phyloP scores from a whole-genome alignment of 1,139 yeast species.

The Kodamaea sp. region DNA sequence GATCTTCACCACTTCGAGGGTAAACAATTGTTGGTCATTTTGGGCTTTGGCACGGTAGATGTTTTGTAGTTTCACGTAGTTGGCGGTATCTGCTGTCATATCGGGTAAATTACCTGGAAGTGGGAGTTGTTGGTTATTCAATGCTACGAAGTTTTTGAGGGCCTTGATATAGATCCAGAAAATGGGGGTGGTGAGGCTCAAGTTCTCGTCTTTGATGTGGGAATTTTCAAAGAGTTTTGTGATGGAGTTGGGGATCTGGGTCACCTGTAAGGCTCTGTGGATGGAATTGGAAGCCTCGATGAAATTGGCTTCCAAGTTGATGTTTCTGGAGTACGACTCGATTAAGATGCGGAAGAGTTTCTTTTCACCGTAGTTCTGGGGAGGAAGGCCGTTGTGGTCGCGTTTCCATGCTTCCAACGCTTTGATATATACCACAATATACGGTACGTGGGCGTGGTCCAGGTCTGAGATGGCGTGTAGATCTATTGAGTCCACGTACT shows the following conservation, averaged over 20 bases:
- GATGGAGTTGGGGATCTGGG: slow-evolving; percentile 42
- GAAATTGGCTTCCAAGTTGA: slow-evolving; percentile 57
- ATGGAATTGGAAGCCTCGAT: slow-evolving; percentile 64
- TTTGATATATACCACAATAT: slow-evolving; percentile 62
- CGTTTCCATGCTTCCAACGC: slow-evolving; percentile 49
- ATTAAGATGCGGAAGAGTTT: slow-evolving; percentile 46
- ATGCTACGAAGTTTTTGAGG: slow-evolving; percentile 48
- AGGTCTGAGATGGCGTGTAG: slow-evolving; percentile 47
- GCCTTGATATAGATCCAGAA: slow-evolving; percentile 70
- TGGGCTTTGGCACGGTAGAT: slow-evolving; percentile 60
- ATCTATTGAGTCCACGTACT: slow-evolving; percentile 53
- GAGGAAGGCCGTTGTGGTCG: slow-evolving; percentile 33
- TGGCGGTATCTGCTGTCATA: slow-evolving; percentile 77
- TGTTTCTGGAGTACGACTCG: slow-evolving; percentile 37
- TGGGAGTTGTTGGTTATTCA: slow-evolving; percentile 53
- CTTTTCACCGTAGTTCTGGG: slow-evolving; percentile 49
- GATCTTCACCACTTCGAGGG: slow-evolving; percentile 29
- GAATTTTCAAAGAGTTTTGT: slow-evolving; percentile 31
- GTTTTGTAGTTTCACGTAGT: slow-evolving; percentile 58
- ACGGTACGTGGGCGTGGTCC: slow-evolving; percentile 74
- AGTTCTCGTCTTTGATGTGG: slow-evolving; percentile 16
- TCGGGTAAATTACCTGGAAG: slow-evolving; percentile 80
- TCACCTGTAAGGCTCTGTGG: slow-evolving; percentile 53
- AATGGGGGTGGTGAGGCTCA: slow-evolving; percentile 24
- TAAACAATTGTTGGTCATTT: slow-evolving; percentile 48